Evolutionary conservation across 108 stramenopile genomes (phyloP), one percentile per base, ranked within the genome.

Genomic region (Aureococcus anophagefferens): DNA sequence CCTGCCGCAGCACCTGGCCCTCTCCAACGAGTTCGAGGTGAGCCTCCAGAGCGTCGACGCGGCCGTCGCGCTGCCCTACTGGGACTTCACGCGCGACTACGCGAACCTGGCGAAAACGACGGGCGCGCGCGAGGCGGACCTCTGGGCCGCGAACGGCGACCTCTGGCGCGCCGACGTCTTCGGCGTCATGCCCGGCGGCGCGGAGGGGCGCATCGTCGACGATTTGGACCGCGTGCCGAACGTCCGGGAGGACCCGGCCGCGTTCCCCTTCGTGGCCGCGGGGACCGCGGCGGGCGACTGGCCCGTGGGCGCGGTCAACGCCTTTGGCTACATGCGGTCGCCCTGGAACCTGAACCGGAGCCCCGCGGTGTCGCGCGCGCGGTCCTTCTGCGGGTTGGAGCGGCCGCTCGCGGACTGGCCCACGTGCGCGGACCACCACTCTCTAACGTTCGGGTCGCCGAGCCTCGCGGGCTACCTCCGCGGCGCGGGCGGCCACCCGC

Each of bases 321-420:
- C 44, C 17, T 72, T 64, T 33, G 72, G 72, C 36, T 72, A 64
- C 30, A 40, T 72, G 28, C 64, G 72, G 5, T 62, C 72, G n/a
- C 72, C 72, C 11, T 72, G 72, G 72, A 72, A 72, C 37, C 9
- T 64, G 72, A 72, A 72, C 63, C 72, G 37, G 37, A 40, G 11
- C 37, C 35, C 37, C 7, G 7, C 4, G 7, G 37, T 40, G 37
- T 9, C 37, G 7, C 4, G 11, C 7, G 4, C 4, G 7, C 7
- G 37, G 37, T 40, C 37, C 37, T 40, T 40, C 37, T 40, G 37
- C 37, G 37, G 37, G 7, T 4, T 40, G 7, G 37, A 40, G 37
- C 37, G 37, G 37, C 37, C 37, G 7, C 7, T 40, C 37, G 11
- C 7, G 7, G 37, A 40, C 37, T 40, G 37, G 37, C 37, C 37